Base-by-base conservation (phyloP, 129 eudicot genomes). In the Artemisia tridentata region DNA sequence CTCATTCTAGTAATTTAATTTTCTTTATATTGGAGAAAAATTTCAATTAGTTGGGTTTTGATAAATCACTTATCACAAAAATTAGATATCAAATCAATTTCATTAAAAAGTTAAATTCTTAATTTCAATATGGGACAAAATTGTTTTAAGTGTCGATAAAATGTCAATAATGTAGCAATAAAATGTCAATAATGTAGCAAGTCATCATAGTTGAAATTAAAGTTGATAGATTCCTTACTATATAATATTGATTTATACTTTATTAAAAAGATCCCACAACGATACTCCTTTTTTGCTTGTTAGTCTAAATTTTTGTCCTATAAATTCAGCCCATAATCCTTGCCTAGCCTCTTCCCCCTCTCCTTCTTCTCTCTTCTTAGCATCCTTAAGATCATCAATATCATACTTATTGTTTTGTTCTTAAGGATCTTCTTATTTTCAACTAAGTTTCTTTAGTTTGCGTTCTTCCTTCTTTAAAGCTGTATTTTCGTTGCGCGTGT, bases 301-400 rank as follows among this genome's bases (percentile, higher is more conserved):
- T 74, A 65, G 16, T 65, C 84, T 62, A 11, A 71, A 68, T 2
- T 58, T 46, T 82, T 69, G 43, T 63, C 77, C 92, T 89, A 89
- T 89, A 89, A 84, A 84, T 82, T 80, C 72, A 71, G 50, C 82
- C 78, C 82, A 54, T 46, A 50, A 69, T 67, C 83, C 76, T 11
- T 68, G 77, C 67, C 72, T 74, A 57, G 19, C 66, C 76, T 63
- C 83, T 77, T 69, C 89, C 86, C 84, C 83, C 71, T 82, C 80
- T 75, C 80, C 71, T 71, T 72, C 79, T 75, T 78, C 74, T 65
- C n/a, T 65, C 83, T 50, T 74, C 6, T 75, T 73, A 2, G 3
- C 25, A 63, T 73, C 82, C 72, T 14, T 73, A 20, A 29, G 25
- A 50, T 72, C 79, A 68, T 23, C 69, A 29, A 38, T 43, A 12